A percentile compares a stretch with the other conserved stretches of the same genome.
phyloP scores from a whole-genome alignment of 1,284 basidiomycete genomes.

The Ganoderma sinense region DNA sequence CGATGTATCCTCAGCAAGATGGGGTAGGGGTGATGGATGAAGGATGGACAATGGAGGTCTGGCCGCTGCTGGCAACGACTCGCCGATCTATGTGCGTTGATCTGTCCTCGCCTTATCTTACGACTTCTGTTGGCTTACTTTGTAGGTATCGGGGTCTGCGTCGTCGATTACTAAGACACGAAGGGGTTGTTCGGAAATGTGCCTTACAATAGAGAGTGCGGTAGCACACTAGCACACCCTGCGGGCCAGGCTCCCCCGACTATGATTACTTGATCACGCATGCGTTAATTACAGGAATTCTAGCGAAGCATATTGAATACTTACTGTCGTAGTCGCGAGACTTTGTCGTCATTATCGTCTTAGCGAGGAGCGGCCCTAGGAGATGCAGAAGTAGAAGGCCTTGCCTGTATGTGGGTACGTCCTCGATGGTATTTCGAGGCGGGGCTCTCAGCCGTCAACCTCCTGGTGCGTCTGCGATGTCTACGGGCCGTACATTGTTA shows the following conservation, averaged over 20 bases:
- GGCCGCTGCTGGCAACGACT: constrained; percentile 43
- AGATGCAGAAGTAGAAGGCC: background rate
- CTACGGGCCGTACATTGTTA: background rate
- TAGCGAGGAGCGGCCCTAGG: background rate
- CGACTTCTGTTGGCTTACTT: background rate
- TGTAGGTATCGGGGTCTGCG: background rate
- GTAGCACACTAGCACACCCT: background rate
- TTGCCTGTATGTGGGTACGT: background rate
- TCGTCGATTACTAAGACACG: background rate
- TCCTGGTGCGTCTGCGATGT: no score
- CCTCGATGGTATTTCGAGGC: background rate
- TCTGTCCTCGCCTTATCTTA: background rate
- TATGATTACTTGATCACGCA: background rate
- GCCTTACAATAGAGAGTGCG: background rate
- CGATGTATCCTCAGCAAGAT: constrained; percentile 10
- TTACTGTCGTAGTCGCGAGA: background rate
- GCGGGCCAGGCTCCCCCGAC: background rate
- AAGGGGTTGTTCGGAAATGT: background rate
- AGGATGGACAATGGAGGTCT: constrained; percentile 37
- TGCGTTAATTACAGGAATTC: background rate
- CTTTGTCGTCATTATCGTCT: background rate
- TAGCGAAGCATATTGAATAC: background rate
- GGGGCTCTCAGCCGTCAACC: no score
- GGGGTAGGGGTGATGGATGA: constrained; percentile 10
- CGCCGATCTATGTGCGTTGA: constrained; percentile 39